phyloP scores from a whole-genome alignment of 345 rosid species.

The Lumnitzera racemosa region DNA sequence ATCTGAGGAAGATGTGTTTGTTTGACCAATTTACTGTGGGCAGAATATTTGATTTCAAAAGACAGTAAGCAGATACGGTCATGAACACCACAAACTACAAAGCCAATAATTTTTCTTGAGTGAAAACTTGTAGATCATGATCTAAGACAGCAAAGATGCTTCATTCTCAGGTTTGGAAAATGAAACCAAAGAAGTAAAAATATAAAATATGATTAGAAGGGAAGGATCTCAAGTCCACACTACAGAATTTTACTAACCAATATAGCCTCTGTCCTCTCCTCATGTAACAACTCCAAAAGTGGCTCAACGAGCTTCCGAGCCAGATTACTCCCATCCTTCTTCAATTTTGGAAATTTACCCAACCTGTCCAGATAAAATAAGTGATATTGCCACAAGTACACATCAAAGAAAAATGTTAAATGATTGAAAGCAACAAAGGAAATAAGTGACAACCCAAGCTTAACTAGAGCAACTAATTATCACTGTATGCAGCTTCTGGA shows the following conservation, averaged over 20 bases:
- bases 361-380: conserved; percentile 33
- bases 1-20: too few species aligned
- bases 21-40: too few species aligned
- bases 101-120: too few species aligned
- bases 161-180: neutral
- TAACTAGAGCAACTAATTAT: too few species aligned
- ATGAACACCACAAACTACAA: too few species aligned
- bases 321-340: conserved; percentile 57
- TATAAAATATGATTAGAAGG: neutral
- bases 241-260: conserved; percentile 38
- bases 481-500: too few species aligned
- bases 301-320: conserved; percentile 63
- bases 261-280: conserved; percentile 51
- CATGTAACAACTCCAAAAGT: conserved; percentile 58
- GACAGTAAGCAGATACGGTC: too few species aligned
- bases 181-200: neutral
- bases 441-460: too few species aligned
- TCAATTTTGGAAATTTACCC: conserved; percentile 55
- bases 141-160: too few species aligned
- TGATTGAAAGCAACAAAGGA: neutral
- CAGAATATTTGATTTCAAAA: too few species aligned
- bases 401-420: neutral
- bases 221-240: conserved; percentile 1
- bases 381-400: conserved; percentile 5
- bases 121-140: too few species aligned